A percentile compares a stretch with the other conserved stretches of the same genome.
Conservation (phyloP, 1,284 basidiomycete genomes). For the Leccinum olivaceoglutinosum region DNA sequence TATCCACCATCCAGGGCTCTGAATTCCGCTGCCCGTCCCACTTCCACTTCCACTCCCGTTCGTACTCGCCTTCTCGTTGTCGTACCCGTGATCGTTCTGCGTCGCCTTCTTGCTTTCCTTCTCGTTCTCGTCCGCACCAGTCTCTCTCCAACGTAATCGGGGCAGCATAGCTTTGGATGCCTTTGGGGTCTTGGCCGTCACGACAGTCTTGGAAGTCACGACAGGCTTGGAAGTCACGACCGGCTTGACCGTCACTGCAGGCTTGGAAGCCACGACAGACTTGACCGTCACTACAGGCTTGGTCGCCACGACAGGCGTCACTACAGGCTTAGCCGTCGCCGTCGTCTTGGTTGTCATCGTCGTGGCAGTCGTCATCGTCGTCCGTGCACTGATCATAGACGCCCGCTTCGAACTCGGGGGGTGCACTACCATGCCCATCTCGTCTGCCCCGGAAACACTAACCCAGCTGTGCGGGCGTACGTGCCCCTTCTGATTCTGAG, state of each 20-base stretch:
- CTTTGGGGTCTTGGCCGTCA: background rate
- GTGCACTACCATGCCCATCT: conserved; percentile 17
- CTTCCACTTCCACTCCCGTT: conserved; percentile 5
- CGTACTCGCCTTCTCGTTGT: background rate
- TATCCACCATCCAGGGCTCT: background rate
- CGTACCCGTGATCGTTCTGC: background rate
- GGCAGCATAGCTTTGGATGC: background rate
- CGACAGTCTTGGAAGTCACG: background rate
- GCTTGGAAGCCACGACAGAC: background rate
- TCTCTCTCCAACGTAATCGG: background rate
- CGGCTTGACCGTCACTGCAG: background rate
- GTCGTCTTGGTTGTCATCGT: no score
- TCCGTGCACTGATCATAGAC: conserved; percentile 15
- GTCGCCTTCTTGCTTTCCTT: background rate
- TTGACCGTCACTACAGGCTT: background rate
- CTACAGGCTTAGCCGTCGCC: background rate
- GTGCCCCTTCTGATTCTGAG: background rate
- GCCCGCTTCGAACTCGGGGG: conserved; percentile 3
- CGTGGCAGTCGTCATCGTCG: no score
- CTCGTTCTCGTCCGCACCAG: background rate
- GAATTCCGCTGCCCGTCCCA: background rate
- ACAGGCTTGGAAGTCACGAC: no score
- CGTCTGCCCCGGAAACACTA: conserved; percentile 10
- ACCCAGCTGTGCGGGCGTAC: background rate
- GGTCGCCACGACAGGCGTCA: background rate